These are phyloP conservation scores for Boletus reticulatus DNA, from an alignment of 768 basidiomycete genomes.

Conservation along the genomic window DNA sequence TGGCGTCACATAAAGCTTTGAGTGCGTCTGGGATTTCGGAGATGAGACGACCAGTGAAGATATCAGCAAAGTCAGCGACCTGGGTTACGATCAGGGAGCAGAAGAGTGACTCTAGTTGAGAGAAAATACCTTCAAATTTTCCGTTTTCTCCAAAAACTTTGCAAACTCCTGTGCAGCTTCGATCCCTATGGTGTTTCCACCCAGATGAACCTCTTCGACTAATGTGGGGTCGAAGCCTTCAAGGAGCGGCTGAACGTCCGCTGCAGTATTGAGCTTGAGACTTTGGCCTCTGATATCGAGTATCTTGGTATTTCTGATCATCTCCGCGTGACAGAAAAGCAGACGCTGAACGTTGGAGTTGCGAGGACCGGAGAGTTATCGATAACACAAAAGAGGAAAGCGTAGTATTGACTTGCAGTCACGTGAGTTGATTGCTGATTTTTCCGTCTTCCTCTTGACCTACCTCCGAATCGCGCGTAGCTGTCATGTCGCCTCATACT, in stretches of 20 bases:
- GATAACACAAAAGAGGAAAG: slow-evolving; percentile 20
- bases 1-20: slow-evolving; percentile 81
- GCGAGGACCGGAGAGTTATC: slow-evolving; percentile 3
- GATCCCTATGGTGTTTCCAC: slow-evolving; percentile 92
- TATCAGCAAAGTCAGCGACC: slow-evolving; percentile 96
- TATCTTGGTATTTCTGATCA: slow-evolving; percentile 17
- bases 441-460: background rate
- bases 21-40: slow-evolving; percentile 92
- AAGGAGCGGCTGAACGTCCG: slow-evolving; percentile 75
- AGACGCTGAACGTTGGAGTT: background rate
- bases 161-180: slow-evolving; percentile 86
- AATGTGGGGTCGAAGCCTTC: slow-evolving; percentile 56
- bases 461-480: too few species aligned
- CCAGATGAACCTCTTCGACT: slow-evolving; percentile 88
- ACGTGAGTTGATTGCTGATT: slow-evolving; percentile 20
- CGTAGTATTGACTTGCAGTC: slow-evolving; percentile 9
- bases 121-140: slow-evolving; percentile 59
- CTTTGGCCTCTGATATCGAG: slow-evolving; percentile 30
- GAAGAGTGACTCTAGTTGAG: background rate
- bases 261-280: slow-evolving; percentile 75
- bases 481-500: slow-evolving; percentile 12
- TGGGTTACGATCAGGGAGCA: slow-evolving; percentile 32
- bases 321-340: slow-evolving; percentile 1
- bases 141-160: slow-evolving; percentile 69
- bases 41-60: slow-evolving; percentile 97